Conservation (phyloP, 176 grass and related monocot species). For the Oryza rufipogon region DNA sequence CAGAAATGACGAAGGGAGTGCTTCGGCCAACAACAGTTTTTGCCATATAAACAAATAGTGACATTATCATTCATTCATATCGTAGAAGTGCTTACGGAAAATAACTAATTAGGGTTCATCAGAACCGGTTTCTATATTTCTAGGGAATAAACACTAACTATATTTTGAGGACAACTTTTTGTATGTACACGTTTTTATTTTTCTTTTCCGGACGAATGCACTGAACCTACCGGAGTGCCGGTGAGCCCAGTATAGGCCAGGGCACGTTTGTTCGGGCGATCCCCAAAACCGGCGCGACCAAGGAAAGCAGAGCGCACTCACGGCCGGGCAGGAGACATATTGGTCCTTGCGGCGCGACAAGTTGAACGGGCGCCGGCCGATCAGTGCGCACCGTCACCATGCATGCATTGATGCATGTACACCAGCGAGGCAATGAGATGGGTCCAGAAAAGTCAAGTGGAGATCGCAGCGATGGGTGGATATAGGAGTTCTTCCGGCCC, state of each 20-base stretch:
- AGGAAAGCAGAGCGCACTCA: slow-evolving; percentile 32
- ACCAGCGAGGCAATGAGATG: background rate
- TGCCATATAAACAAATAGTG: too few species aligned
- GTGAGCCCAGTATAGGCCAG: background rate
- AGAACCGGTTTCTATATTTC: too few species aligned
- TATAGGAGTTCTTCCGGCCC: slow-evolving; percentile 26
- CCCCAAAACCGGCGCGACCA: background rate
- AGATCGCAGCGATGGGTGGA: background rate
- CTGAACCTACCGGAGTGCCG: background rate
- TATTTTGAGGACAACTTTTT: background rate
- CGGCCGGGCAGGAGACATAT: background rate
- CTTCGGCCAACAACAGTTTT: too few species aligned
- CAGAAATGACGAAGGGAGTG: too few species aligned
- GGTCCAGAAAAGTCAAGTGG: background rate
- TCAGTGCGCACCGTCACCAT: background rate
- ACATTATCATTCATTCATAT: too few species aligned
- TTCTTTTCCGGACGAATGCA: background rate
- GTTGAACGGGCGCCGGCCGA: background rate
- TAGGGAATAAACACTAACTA: too few species aligned
- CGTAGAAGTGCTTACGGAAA: too few species aligned
- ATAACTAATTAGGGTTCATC: too few species aligned
- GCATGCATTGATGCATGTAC: background rate
- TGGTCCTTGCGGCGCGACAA: background rate
- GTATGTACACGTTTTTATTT: background rate
- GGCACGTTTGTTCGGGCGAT: background rate